A percentile compares a stretch with the other conserved stretches of the same genome.
Evolutionary conservation across 306 rosid genomes (phyloP).

Genomic region (Gynostemma pentaphyllum): DNA sequence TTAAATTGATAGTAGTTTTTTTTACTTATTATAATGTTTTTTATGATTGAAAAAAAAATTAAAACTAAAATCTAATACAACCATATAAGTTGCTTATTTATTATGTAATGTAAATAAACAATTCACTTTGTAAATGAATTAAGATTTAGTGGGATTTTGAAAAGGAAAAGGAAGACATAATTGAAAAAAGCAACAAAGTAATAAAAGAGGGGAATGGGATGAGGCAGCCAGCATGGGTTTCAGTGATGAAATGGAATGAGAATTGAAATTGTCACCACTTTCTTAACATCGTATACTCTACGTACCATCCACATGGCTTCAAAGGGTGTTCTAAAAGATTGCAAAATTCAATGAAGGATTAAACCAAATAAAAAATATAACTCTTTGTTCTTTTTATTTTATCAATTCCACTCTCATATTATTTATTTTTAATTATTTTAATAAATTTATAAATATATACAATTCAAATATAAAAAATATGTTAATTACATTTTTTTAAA

Average conservation of each 20-base stretch:
- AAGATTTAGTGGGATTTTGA: background rate
- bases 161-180: background rate
- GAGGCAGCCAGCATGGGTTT: background rate
- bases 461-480: no score
- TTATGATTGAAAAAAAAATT: no score
- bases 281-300: background rate
- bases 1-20: no score
- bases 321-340: background rate
- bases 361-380: background rate
- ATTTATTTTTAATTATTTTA: background rate
- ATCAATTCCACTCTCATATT: background rate
- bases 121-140: no score
- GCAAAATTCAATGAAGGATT: background rate
- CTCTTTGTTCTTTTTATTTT: background rate
- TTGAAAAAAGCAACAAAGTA: background rate
- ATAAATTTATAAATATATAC: no score
- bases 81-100: no score
- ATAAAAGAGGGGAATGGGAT: background rate
- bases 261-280: slow-evolving; percentile 2
- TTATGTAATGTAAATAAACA: no score
- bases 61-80: no score
- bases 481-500: no score
- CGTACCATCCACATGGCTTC: background rate
- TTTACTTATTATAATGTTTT: no score
- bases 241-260: background rate